Base-by-base conservation (phyloP, 345 rosid species). In the Eucalyptus victrix region DNA sequence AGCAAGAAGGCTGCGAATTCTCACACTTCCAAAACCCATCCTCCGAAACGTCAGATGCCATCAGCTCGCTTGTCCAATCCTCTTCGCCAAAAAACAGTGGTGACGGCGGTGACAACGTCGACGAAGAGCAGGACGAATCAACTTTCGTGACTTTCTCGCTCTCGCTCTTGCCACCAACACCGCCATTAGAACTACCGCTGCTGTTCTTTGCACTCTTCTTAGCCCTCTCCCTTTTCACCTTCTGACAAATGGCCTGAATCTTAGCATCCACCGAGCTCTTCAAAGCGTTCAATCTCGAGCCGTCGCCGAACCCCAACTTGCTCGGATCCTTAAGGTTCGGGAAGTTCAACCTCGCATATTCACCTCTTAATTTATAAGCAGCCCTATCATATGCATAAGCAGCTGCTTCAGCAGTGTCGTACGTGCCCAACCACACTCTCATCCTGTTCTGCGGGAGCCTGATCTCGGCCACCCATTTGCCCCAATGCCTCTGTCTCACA, bases 401-500 rank as follows among this genome's bases (percentile, higher is more conserved):
- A 9, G 99, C 99, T 28, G 99, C 96, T 91, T 98, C 97, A 1
- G 99, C 97, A 5, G 98, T 95, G 24, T 96, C 98, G 32, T 96
- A 98, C 88, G 99, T 98, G 16, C 99, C 99, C 51, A 98, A 90
- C 99, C 99, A 97, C 37, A 98, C 97, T 44, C 99, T 94, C 93
- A 94, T 95, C 92, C 99, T 96, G 93, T 98, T 98, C 89, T 98
- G 99, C 6, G 99, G 99, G 17, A 97, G 92, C 89, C 99, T 93
- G 86, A 98, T 97, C 91, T 98, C 99, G 5, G 99, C 99, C 32
- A 98, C 99, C 99, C 99, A 98, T 94, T 97, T 98, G 11, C 99
- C 99, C 99, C 99, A 96, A 81, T 96, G 99, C 89, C 99, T 95
- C 95, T 98, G 99, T 89, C 99, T 96, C 90, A 98, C 99, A 90